Evolutionary conservation across 768 basidiomycete species (phyloP).

Genomic region (Glaciozyma antarctica): DNA sequence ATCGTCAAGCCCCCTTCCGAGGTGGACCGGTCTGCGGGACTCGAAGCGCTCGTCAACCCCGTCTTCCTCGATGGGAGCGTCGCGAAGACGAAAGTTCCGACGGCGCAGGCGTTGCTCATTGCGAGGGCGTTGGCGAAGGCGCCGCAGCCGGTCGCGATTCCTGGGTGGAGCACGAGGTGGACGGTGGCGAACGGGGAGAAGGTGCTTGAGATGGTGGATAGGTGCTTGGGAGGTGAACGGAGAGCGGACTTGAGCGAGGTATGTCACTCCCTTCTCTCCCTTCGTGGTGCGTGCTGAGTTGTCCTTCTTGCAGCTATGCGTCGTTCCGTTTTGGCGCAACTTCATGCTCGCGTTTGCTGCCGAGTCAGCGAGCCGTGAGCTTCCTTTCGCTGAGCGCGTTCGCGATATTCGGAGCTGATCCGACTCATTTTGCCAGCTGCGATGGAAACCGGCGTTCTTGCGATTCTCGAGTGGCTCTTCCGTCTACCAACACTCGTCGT

Average conservation of each 20-base stretch:
- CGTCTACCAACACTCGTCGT: too few relatives aligned
- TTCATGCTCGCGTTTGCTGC: background rate
- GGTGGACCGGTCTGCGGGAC: background rate
- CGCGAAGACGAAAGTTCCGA: background rate
- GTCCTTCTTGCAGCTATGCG: background rate
- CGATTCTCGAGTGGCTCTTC: too few relatives aligned
- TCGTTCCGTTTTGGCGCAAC: background rate
- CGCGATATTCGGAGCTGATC: background rate
- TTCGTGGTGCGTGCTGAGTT: background rate
- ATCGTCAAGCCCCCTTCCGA: constrained; percentile 6
- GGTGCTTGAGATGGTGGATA: constrained; percentile 9
- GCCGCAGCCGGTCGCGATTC: background rate
- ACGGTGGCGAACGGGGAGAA: background rate
- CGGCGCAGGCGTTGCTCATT: background rate
- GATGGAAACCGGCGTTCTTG: too few relatives aligned
- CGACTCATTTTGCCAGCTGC: too few relatives aligned
- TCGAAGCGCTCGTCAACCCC: constrained; percentile 27
- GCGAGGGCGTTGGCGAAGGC: constrained; percentile 6
- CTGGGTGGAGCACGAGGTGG: constrained; percentile 18
- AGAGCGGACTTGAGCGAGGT: background rate
- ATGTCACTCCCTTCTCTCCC: background rate
- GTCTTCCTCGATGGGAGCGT: constrained; percentile 13
- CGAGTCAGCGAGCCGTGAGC: background rate
- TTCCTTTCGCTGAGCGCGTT: too few relatives aligned
- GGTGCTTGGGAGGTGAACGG: background rate